A percentile compares a stretch with the other conserved stretches of the same genome.
These are phyloP conservation scores for Thelonectria discophora DNA, from an alignment of 2,329 filamentous ascomycete species.

Conservation along the genomic window DNA sequence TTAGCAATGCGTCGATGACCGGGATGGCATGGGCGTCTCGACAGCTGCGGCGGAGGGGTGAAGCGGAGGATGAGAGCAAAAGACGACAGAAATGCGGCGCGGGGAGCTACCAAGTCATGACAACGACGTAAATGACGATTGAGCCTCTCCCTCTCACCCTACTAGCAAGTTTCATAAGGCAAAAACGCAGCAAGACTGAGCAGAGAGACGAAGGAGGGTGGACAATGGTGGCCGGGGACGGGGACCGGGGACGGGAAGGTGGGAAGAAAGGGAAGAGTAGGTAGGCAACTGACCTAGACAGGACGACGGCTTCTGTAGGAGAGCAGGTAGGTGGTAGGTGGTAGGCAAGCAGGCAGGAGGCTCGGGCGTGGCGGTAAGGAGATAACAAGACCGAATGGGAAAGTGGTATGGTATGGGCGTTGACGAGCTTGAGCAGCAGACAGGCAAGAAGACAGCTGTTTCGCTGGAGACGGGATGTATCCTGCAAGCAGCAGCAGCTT, in stretches of 20 bases:
- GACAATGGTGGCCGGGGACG: conserved; percentile 32
- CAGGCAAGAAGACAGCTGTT: conserved; percentile 42
- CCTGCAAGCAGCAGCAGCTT: conserved; percentile 47
- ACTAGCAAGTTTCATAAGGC: conserved; percentile 42
- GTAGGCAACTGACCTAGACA: conserved; percentile 42
- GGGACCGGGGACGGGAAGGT: conserved; percentile 30
- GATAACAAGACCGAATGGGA: conserved; percentile 40
- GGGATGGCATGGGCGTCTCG: conserved; percentile 30
- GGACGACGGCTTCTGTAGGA: conserved; percentile 35
- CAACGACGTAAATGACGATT: conserved; percentile 34
- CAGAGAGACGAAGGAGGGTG: conserved; percentile 31
- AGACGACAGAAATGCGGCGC: conserved; percentile 33
- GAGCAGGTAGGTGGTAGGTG: conserved; percentile 5
- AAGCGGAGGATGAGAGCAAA: conserved; percentile 16
- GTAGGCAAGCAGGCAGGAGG: conserved; percentile 9
- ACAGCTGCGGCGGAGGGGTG: conserved; percentile 23
- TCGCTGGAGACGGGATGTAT: conserved; percentile 46
- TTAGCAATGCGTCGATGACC: conserved; percentile 49
- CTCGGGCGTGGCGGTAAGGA: conserved; percentile 43
- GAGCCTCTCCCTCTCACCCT: conserved; percentile 42
- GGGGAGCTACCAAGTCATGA: conserved; percentile 40
- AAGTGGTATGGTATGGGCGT: conserved; percentile 42
- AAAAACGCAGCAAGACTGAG: conserved; percentile 30
- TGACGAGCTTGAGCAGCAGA: conserved; percentile 30
- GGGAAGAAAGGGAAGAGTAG: conserved; percentile 24